Evolutionary conservation across 2,329 filamentous ascomycete genomes (phyloP), one percentile per base, ranked within the genome.

Genomic region (Lecanicillium sp.): DNA sequence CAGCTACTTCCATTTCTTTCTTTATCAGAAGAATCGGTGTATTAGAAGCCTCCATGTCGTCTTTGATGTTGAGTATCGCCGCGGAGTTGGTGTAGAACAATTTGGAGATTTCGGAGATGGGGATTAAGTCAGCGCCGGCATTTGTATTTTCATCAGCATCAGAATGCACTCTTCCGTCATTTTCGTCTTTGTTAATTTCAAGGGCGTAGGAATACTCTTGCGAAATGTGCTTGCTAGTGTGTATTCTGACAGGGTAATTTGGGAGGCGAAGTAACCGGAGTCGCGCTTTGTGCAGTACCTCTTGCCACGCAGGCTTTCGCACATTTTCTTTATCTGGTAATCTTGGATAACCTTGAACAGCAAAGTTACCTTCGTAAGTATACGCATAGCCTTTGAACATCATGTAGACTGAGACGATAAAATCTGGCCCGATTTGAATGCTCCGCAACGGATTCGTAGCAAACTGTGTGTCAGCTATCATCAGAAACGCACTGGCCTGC

Each of bases 31-130:
- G 68, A 1, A 91, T 80, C 0, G 87, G 45, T 12, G 38, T 43
- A n/a, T 19, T 37, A 8, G 14, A 23, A 7, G 45, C 83, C 12
- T 83, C 83, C 8, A 67, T 62, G 4, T 67, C 66, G 19, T 66
- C 67, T 14, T 72, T 71, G 48, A 96, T 90, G 52, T 95, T 95
- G 21, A 96, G 72, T 9, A 96, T 87, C 56, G 87, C 87, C 15
- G 90, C 90, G 0, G 88, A 94, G 55, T 95, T 87, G 1, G 90
- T 89, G 59, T 95, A 96, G 66, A 95, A 95, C 26, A 95, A 88
- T 60, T 94, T 95, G 5, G 89, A 87, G 5, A 95, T 78, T 58
- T 81, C 71, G 27, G 70, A 64, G 4, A 78, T 66, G 0, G 75
- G 75, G n/a, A 81, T 69, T 1, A 65, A 67, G 51, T 81, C 78